A percentile compares a stretch with the other conserved stretches of the same genome.
Evolutionary conservation across 352 stramenopile genomes (phyloP).

Genomic region (Lagenidium sp.): DNA sequence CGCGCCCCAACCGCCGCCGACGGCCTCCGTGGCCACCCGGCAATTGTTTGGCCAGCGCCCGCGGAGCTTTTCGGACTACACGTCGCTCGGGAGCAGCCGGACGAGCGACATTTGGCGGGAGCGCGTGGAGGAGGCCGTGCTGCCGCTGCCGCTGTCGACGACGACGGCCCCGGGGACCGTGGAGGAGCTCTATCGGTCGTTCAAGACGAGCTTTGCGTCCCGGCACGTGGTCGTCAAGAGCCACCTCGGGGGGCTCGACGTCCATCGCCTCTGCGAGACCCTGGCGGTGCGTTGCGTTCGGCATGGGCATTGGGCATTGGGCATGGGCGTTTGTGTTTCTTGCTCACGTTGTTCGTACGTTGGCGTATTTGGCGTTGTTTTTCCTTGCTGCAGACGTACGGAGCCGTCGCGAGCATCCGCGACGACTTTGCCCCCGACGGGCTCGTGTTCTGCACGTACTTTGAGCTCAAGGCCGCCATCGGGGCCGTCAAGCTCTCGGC

Average conservation of each 20-base stretch:
- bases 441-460: slow-evolving; percentile 70
- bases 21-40: no score
- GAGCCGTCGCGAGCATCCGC: slow-evolving; percentile 34
- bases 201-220: slow-evolving; percentile 50
- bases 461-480: slow-evolving; percentile 59
- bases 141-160: neutral
- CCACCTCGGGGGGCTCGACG: slow-evolving; percentile 5
- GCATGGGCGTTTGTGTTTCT: no score
- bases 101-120: slow-evolving; percentile 17
- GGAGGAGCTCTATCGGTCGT: slow-evolving; percentile 36
- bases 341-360: no score
- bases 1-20: slow-evolving; percentile 8
- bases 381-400: slow-evolving; percentile 42
- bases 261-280: slow-evolving; percentile 18
- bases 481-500: slow-evolving; percentile 41
- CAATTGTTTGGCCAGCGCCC: no score
- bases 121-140: slow-evolving; percentile 2
- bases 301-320: no score
- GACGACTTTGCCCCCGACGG: slow-evolving; percentile 39
- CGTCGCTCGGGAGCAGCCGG: slow-evolving; percentile 18
- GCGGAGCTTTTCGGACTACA: slow-evolving; percentile 67
- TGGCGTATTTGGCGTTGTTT: no score
- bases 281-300: slow-evolving; percentile 30
- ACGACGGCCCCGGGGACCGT: neutral
- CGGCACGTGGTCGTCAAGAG: slow-evolving; percentile 61